These are phyloP conservation scores for Coprinellus micaceus DNA, from an alignment of 768 basidiomycete species.

Conservation along the genomic window DNA sequence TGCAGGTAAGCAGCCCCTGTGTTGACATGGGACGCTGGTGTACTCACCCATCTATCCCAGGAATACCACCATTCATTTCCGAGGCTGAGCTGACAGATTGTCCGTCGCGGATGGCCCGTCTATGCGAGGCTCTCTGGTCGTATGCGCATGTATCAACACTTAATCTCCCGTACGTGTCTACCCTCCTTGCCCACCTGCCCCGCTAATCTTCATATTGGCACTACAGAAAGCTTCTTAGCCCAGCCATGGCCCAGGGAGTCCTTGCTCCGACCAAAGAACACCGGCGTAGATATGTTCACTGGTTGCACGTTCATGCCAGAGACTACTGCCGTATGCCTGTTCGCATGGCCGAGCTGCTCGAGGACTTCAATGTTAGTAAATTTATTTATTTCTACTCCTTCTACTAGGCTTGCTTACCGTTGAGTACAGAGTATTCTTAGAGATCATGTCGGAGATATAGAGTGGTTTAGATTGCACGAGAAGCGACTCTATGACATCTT, in stretches of 20 bases:
- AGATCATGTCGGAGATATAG: neutral
- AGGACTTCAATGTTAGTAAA: constrained; percentile 10
- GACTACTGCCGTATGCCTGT: neutral
- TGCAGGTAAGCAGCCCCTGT: too few species aligned
- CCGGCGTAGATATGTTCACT: constrained; percentile 13
- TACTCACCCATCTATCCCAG: too few species aligned
- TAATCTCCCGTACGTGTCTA: constrained; percentile 1
- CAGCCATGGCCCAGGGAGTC: constrained; percentile 1
- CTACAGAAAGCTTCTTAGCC: neutral
- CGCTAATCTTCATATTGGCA: too few species aligned
- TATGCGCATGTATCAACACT: constrained; percentile 8
- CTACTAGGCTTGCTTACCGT: neutral
- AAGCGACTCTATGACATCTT: neutral
- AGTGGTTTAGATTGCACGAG: too few species aligned
- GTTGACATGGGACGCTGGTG: too few species aligned
- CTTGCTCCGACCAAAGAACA: constrained; percentile 13
- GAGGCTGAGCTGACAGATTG: constrained; percentile 18
- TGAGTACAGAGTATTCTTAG: neutral
- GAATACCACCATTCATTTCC: constrained; percentile 10
- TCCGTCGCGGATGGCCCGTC: constrained; percentile 17
- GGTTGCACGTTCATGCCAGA: constrained; percentile 22
- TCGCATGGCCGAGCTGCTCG: constrained; percentile 11
- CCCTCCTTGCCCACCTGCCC: neutral
- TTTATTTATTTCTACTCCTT: neutral
- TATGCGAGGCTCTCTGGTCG: constrained; percentile 18